phyloP scores from a whole-genome alignment of 2,329 filamentous ascomycete genomes.

The Phymatotrichopsis omnivora region DNA sequence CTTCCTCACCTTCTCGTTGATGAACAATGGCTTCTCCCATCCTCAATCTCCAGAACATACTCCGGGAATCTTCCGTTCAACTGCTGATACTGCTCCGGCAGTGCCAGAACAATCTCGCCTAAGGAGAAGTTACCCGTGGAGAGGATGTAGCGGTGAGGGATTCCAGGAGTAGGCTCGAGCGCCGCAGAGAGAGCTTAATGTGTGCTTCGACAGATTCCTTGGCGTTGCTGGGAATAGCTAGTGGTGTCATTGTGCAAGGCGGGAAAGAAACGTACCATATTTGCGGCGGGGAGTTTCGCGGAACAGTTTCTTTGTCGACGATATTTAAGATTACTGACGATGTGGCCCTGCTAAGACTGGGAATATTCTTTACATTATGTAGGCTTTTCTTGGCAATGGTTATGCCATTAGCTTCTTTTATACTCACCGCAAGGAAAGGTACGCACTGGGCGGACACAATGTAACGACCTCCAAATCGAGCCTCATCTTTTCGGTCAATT shows the following conservation, averaged over 20 bases:
- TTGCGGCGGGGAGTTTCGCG: background rate
- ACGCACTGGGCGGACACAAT: conserved; percentile 8
- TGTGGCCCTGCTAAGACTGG: background rate
- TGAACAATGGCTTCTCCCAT: conserved; percentile 3
- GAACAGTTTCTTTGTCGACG: background rate
- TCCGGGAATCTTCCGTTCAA: conserved; percentile 1
- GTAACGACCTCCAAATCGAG: conserved; percentile 10
- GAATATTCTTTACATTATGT: background rate
- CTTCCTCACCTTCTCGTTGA: conserved; percentile 2
- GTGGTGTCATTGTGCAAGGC: background rate
- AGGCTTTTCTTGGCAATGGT: conserved; percentile 6
- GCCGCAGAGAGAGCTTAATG: background rate
- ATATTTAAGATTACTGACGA: background rate
- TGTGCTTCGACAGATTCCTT: background rate
- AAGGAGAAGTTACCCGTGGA: conserved; percentile 6
- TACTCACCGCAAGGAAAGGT: background rate
- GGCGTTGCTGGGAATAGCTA: conserved; percentile 5
- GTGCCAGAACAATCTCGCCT: conserved; percentile 1
- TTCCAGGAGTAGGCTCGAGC: background rate
- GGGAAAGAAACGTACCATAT: background rate
- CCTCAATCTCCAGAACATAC: background rate
- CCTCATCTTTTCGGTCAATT: conserved; percentile 11
- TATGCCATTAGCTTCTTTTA: background rate
- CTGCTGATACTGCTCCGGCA: conserved; percentile 2
- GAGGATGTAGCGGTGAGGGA: conserved; percentile 8